A percentile compares a stretch with the other conserved stretches of the same genome.
Evolutionary conservation across 163 green algal species (phyloP).

Genomic region (Trebouxiophyceae sp.): DNA sequence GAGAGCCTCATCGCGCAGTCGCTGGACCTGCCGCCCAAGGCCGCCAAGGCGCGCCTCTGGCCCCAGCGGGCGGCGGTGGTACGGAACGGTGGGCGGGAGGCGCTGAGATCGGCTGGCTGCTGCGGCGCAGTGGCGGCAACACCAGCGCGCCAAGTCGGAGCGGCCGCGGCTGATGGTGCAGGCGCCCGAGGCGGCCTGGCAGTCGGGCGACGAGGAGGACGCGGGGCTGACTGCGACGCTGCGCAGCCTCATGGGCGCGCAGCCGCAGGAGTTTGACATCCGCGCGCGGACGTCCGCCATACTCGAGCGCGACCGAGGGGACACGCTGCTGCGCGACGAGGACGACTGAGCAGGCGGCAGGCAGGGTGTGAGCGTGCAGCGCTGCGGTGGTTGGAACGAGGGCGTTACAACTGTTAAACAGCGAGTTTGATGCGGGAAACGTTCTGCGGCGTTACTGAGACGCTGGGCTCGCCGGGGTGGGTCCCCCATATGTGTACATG

Average conservation of each 20-base stretch:
- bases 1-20: conserved; percentile 65
- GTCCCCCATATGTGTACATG: background rate
- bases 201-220: background rate
- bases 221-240: background rate
- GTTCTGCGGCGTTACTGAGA: too few species aligned
- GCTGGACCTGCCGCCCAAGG: conserved; percentile 62
- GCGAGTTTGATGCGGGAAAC: too few species aligned
- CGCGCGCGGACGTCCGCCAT: conserved; percentile 21
- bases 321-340: conserved; percentile 7
- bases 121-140: conserved; percentile 21
- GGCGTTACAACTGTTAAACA: too few species aligned
- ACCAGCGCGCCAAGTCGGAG: conserved; percentile 4
- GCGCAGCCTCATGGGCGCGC: background rate
- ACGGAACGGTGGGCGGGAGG: background rate
- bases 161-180: conserved; percentile 17
- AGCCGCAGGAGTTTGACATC: conserved; percentile 13
- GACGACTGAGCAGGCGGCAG: too few species aligned
- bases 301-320: conserved; percentile 16
- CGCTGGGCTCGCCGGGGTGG: too few species aligned
- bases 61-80: background rate
- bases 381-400: too few species aligned
- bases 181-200: conserved; percentile 1
- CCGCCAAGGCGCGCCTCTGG: conserved; percentile 15
- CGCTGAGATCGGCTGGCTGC: background rate
- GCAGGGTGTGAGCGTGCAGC: too few species aligned